Evolutionary conservation across 2,329 filamentous ascomycete species (phyloP).

Genomic region (Cladobotryum protrusum): DNA sequence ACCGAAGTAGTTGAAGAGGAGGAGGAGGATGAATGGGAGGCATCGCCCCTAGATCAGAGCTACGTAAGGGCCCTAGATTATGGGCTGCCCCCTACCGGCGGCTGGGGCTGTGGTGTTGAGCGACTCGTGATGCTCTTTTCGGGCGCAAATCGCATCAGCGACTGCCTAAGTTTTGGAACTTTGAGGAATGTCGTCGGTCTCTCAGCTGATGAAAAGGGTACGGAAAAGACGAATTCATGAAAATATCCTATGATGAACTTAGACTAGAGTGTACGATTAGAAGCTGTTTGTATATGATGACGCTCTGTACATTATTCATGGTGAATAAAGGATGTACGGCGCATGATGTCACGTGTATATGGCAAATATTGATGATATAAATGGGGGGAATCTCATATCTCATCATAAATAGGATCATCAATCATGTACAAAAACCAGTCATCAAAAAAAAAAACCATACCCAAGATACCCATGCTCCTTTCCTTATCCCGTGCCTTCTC

Average conservation of each 20-base stretch:
- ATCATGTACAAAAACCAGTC: too few relatives aligned
- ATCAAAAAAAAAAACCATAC: too few relatives aligned
- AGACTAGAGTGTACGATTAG: conserved; percentile 1
- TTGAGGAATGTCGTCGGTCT: conserved; percentile 61
- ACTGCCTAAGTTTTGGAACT: conserved; percentile 84
- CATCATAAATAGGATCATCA: too few relatives aligned
- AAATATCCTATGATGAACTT: not conserved
- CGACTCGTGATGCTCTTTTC: conserved; percentile 86
- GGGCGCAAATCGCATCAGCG: conserved; percentile 70
- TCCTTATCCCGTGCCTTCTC: not conserved
- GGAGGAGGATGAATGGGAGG: conserved; percentile 39
- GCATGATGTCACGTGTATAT: too few relatives aligned
- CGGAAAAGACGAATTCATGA: conserved; percentile 13
- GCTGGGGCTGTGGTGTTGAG: conserved; percentile 94
- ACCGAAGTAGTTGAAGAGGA: conserved; percentile 12
- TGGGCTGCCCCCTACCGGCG: conserved; percentile 89
- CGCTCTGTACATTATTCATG: too few relatives aligned
- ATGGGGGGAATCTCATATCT: too few relatives aligned
- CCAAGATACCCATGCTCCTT: too few relatives aligned
- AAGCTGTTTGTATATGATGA: not conserved
- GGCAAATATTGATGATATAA: too few relatives aligned
- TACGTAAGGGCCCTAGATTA: conserved; percentile 82
- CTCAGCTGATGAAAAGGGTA: conserved; percentile 29
- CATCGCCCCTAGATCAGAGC: conserved; percentile 60
- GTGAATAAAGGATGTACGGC: too few relatives aligned